Evolutionary conservation across 2,329 filamentous ascomycete species (phyloP), one percentile per base, ranked within the genome.

Genomic region (Teratosphaeriaceae sp.): DNA sequence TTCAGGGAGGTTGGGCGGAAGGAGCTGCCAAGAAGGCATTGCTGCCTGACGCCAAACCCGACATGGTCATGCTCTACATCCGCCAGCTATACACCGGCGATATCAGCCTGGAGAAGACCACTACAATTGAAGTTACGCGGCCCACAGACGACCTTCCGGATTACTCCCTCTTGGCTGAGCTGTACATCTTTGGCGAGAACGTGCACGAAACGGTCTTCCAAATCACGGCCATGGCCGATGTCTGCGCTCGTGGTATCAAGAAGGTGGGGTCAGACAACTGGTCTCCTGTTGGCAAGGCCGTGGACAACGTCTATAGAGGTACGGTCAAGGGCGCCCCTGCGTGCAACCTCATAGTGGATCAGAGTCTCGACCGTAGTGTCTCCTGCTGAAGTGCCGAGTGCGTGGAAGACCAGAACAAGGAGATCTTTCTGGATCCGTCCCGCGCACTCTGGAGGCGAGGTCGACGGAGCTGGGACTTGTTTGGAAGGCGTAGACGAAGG

Each of bases 201-300:
- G 35, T 48, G 13, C 44, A 48, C 38, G 49, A 49, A 15, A 15
- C 15, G 2, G 33, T 30, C 26, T 48, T 47, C 40, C 24, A 45
- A 26, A 38, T 45, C 24, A 34, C 44, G 5, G 24, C 40, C 19
- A 34, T 47, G 27, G 39, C 45, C 27, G 44, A 31, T 9, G 19
- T 47, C 7, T 19, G 42, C 7, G 23, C 37, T 13, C 5, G 24
- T 7, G n/a, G 3, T 7, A 12, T 8, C 5, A 19, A 27, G 3
- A 22, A 9, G 6, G 13, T 5, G 13, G 22, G 22, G 5, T 3
- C 6, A n/a, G 20, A 5, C 16, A 18, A 24, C 37, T 39, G 4
- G 15, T 39, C 3, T n/a, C 23, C 37, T 12, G 21, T 20, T 8
- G 29, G 4, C 5, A 11, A 12, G 4, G 20, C 24, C 24, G 11